Evolutionary conservation across 371 early-diverging fungal genomes (phyloP).

Genomic region (Fennellomyces sp.): DNA sequence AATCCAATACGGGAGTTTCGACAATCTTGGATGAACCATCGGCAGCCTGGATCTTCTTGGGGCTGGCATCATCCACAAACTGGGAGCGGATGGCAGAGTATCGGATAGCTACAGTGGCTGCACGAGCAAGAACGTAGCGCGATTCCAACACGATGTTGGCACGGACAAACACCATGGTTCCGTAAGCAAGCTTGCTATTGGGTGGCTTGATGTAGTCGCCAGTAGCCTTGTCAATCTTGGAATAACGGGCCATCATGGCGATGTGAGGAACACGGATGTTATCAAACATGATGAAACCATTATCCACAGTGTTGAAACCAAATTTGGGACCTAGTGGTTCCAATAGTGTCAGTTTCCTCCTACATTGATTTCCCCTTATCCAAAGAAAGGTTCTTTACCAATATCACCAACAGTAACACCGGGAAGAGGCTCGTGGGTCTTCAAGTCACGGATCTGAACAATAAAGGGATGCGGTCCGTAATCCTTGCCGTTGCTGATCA

Average conservation of each 20-base stretch:
- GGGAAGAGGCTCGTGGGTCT: constrained; percentile 64
- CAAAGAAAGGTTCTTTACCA: constrained; percentile 23
- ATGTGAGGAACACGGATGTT: constrained; percentile 72
- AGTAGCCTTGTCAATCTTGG: constrained; percentile 62
- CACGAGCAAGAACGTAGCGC: constrained; percentile 71
- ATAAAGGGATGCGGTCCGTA: constrained; percentile 79
- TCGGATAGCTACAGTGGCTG: constrained; percentile 79
- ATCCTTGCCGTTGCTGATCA: constrained; percentile 70
- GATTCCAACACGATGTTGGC: constrained; percentile 58
- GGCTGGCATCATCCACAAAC: constrained; percentile 68
- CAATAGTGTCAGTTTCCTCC: not conserved
- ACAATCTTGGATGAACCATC: constrained; percentile 29
- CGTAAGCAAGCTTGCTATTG: constrained; percentile 78
- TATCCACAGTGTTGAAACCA: constrained; percentile 82
- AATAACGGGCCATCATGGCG: constrained; percentile 74
- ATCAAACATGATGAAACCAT: constrained; percentile 83
- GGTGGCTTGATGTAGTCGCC: constrained; percentile 79
- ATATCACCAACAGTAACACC: constrained; percentile 81
- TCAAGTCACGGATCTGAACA: constrained; percentile 73
- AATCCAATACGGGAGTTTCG: constrained; percentile 82
- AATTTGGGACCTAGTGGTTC: constrained; percentile 60
- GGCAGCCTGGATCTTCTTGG: constrained; percentile 30
- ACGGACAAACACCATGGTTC: constrained; percentile 83
- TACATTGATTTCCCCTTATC: not conserved
- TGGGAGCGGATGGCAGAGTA: constrained; percentile 83